phyloP scores from a whole-genome alignment of 2,329 filamentous ascomycete species.

The Alternaria sp. region DNA sequence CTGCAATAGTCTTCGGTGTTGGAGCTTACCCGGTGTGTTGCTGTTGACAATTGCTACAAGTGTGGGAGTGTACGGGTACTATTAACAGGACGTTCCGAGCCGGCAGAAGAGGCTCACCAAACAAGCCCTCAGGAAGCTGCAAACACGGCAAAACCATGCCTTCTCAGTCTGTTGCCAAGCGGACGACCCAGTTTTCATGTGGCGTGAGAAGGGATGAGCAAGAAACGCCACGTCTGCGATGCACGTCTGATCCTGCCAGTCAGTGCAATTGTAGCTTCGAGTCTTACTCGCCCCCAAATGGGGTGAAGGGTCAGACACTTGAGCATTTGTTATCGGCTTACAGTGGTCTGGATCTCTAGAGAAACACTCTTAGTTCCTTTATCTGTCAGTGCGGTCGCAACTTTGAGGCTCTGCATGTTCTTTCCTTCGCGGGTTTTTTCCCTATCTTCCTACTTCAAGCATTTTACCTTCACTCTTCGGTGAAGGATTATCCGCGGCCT shows the following conservation, averaged over 20 bases:
- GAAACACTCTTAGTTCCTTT: not conserved
- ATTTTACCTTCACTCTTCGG: not conserved
- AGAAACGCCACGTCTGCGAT: conserved; percentile 6
- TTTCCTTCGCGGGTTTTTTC: not conserved
- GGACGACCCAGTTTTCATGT: conserved; percentile 1
- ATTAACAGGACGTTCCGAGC: not conserved
- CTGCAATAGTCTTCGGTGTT: not conserved
- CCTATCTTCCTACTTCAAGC: not conserved
- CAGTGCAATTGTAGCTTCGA: not conserved
- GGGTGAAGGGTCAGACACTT: not conserved
- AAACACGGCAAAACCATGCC: not conserved
- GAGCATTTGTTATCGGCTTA: conserved; percentile 1
- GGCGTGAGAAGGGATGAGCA: not conserved
- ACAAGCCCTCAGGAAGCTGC: not conserved
- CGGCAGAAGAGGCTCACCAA: not conserved
- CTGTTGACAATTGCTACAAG: not conserved
- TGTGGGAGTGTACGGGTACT: not conserved
- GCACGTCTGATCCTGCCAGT: conserved; percentile 2
- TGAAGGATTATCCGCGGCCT: not conserved
- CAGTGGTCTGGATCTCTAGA: not conserved
- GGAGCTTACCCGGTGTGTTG: not conserved
- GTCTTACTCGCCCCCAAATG: not conserved
- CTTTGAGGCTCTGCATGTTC: not conserved
- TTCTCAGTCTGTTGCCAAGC: not conserved
- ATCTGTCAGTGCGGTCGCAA: not conserved